Conservation (phyloP, 2,329 filamentous ascomycete species). For the Plectosphaerella cucumerina region DNA sequence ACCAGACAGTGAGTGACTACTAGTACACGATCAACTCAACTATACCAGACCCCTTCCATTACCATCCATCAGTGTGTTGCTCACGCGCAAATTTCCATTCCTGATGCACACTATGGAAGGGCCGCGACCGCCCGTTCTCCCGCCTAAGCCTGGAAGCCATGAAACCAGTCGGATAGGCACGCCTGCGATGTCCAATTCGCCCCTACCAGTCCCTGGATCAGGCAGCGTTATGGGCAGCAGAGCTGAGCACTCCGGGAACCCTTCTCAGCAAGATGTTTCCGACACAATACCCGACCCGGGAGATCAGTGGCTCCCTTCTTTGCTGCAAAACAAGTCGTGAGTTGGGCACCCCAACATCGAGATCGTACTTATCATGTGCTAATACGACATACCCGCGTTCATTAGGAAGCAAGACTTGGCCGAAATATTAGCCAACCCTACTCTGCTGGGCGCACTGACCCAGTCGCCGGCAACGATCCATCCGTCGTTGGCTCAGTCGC, state of each 20-base stretch:
- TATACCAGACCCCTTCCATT: too few relatives aligned
- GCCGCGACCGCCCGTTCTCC: conserved; percentile 58
- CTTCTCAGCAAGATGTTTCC: conserved; percentile 4
- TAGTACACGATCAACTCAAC: too few relatives aligned
- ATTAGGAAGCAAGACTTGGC: conserved; percentile 73
- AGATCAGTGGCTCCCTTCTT: conserved; percentile 73
- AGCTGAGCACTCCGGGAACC: not conserved
- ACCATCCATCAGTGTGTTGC: too few relatives aligned
- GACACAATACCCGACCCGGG: conserved; percentile 51
- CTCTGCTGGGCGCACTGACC: conserved; percentile 70
- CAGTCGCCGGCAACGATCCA: conserved; percentile 64
- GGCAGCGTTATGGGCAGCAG: too few relatives aligned
- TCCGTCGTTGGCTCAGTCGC: conserved; percentile 63
- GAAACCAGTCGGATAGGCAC: conserved; percentile 65
- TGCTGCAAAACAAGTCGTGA: conserved; percentile 79
- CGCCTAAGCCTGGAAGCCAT: conserved; percentile 68
- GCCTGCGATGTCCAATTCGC: conserved; percentile 46
- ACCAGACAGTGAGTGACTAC: too few relatives aligned
- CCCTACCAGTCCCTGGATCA: conserved; percentile 9
- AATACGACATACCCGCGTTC: conserved; percentile 1
- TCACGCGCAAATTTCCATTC: too few relatives aligned
- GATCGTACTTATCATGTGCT: conserved; percentile 18
- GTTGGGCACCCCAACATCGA: conserved; percentile 19
- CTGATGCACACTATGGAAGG: too few relatives aligned
- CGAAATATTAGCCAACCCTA: conserved; percentile 58